Evolutionary conservation across 2,329 filamentous ascomycete species (phyloP), one percentile per base, ranked within the genome.

Genomic region (Pseudogymnoascus sp.): DNA sequence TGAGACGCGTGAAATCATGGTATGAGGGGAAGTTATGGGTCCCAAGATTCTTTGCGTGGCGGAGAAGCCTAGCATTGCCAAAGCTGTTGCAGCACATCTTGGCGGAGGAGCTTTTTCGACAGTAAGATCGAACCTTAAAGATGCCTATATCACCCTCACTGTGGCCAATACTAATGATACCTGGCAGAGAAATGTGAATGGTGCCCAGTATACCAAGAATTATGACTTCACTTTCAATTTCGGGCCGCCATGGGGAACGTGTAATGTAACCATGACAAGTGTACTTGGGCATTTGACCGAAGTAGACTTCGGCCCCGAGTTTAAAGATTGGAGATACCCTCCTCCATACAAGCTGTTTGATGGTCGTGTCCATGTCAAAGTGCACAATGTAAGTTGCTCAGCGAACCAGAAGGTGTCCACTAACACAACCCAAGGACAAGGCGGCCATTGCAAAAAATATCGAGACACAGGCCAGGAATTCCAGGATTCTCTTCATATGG

Each of bases 21-120:
- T 25, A 58, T 39, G 12, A 30, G 18, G 22, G 6, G 37, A 25
- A 61, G 34, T 28, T 38, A 58, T 28, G 41, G 32, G 30, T 54
- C 60, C 60, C 60, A 83, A 80, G 68, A 84, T 91, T 62, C 78
- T 92, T 60, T 91, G 88, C 71, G 88, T 92, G 66, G 89, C 88
- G 63, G 88, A 92, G 74, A 92, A 99, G 80, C 91, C 91, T 35
- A 96, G 93, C 41, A 97, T 99, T 65, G 91, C 94, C 62, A 97
- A 94, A 75, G 91, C 93, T 37, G 93, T 99, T 58, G 90, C 94
- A 38, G 84, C 86, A 62, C 93, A 97, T 78, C 81, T 99, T 28
- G 89, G 89, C 32, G 93, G 94, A 58, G 90, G 90, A 57, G 77
- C 78, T 16, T 79, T 86, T 62, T 82, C 84, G 72, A 86, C 84